Base-by-base conservation (phyloP, 768 basidiomycete species). In the Infundibulicybe gibba region DNA sequence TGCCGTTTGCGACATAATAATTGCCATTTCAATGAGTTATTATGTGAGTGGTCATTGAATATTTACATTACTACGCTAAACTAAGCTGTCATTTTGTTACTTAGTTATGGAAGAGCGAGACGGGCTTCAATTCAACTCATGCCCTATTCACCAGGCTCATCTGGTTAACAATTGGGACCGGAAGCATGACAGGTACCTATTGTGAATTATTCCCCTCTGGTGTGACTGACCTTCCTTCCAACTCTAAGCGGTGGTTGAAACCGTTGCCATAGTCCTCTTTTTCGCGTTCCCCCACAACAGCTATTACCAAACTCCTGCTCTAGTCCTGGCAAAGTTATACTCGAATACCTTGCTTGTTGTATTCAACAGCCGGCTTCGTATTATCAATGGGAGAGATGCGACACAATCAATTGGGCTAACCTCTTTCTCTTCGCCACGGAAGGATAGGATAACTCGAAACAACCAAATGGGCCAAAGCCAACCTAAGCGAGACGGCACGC, bases 331-430 rank as follows among this genome's bases (percentile, higher is more conserved):
- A n/a, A n/a, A n/a, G n/a, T n/a, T n/a, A n/a, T 64, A 64, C 47
- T 60, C 61, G 21, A 65, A 65, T 33, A 59, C 61, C 1, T 47
- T 65, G 3, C 55, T 66, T 21, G 61, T 59, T 6, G 48, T 64
- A 2, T 59, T 65, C 51, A 65, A 65, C 48, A 55, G 54, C n/a
- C n/a, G n/a, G n/a, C n/a, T n/a, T n/a, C n/a, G n/a, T n/a, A n/a
- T n/a, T n/a, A n/a, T n/a, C n/a, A 58, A 56, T 3, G 54, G 60
- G 5, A 49, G 54, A 38, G 47, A 61, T 44, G 61, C 47, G 48
- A 49, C 30, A 13, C 39, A 6, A 5, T n/a, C n/a, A n/a, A n/a
- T n/a, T n/a, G n/a, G n/a, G n/a, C n/a, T n/a, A n/a, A n/a, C n/a
- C n/a, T n/a, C n/a, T n/a, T n/a, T n/a, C n/a, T n/a, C n/a, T n/a